A percentile compares a stretch with the other conserved stretches of the same genome.
These are phyloP conservation scores for Batkoa obscura DNA, from an alignment of 371 early-diverging fungal genomes.

Conservation along the genomic window DNA sequence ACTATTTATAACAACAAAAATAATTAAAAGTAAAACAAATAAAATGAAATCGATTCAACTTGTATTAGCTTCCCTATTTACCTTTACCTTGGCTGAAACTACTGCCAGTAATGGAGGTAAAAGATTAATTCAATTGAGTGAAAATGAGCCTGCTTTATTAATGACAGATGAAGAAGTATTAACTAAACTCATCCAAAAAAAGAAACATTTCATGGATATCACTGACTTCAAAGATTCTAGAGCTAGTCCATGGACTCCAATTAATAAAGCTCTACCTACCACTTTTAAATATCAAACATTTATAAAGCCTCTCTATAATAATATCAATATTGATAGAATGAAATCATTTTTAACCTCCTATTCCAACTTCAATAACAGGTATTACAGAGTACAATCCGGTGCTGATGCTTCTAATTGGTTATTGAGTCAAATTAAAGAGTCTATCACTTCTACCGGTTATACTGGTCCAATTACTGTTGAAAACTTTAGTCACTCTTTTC, in stretches of 20 bases:
- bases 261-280: not conserved
- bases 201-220: slow-evolving; percentile 67
- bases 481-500: slow-evolving; percentile 54
- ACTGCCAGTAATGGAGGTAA: no score
- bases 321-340: slow-evolving; percentile 19
- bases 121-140: slow-evolving; percentile 19
- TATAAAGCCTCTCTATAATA: no score
- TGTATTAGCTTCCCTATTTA: no score
- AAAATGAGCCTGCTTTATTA: slow-evolving; percentile 30
- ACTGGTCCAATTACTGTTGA: slow-evolving; percentile 43
- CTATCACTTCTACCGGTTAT: slow-evolving; percentile 19
- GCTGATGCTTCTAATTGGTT: slow-evolving; percentile 60
- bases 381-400: slow-evolving; percentile 62
- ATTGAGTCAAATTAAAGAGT: slow-evolving; percentile 25
- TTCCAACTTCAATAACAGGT: slow-evolving; percentile 67
- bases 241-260: no score
- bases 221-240: no score
- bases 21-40: no score
- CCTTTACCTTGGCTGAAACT: no score
- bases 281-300: no score
- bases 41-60: no score
- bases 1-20: no score
- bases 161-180: slow-evolving; percentile 40
- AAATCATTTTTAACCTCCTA: slow-evolving; percentile 38
- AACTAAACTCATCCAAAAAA: slow-evolving; percentile 35